Conservation (phyloP, 139 green algal species). For the Nannochloris sp. region DNA sequence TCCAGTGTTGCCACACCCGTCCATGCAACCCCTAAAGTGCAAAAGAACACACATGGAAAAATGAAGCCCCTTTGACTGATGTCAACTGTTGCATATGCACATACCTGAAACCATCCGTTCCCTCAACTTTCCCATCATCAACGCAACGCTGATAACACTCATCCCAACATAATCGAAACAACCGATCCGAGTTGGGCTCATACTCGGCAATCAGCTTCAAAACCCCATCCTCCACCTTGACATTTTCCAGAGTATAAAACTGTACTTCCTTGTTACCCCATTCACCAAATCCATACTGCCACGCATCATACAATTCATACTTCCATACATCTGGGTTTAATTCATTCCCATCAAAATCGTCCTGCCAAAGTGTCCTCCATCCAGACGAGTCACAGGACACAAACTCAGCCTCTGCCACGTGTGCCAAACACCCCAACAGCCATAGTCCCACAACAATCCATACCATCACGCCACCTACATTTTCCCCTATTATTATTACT, state of each 20-base stretch:
- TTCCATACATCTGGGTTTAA: neutral
- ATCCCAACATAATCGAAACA: neutral
- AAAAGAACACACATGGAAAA: too few relatives aligned
- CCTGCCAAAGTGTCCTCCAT: neutral
- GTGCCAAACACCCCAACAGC: neutral
- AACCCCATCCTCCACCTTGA: neutral
- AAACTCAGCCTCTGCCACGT: neutral
- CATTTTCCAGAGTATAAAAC: conserved; percentile 11
- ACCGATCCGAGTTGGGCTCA: neutral
- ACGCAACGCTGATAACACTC: conserved; percentile 7
- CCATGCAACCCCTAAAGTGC: neutral
- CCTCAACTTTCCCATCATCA: neutral
- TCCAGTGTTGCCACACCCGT: neutral
- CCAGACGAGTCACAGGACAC: neutral
- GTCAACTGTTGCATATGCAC: too few relatives aligned
- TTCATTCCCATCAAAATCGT: conserved; percentile 4
- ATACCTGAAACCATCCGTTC: too few relatives aligned
- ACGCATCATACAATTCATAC: conserved; percentile 7
- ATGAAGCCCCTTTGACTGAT: too few relatives aligned
- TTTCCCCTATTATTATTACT: too few relatives aligned
- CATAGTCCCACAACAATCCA: neutral
- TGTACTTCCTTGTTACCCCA: conserved; percentile 5
- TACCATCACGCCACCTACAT: too few relatives aligned
- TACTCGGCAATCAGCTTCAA: conserved; percentile 7
- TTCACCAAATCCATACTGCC: conserved; percentile 3